Evolutionary conservation across 106 monocot genomes (phyloP), one percentile per base, ranked within the genome.

Genomic region (Dioscorea dumetorum): DNA sequence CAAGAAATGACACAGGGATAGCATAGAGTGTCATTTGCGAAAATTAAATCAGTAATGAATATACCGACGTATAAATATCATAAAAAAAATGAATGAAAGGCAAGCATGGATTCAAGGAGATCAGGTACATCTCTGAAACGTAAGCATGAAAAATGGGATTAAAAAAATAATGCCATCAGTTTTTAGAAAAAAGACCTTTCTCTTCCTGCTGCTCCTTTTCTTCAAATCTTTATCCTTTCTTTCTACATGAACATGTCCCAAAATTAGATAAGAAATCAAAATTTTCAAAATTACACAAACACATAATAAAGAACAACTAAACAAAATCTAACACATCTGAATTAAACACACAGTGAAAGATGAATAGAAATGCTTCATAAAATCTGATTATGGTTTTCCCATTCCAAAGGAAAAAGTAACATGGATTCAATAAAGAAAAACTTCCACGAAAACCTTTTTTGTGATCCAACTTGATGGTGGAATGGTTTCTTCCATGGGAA

Each of bases 401-500:
- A 41, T 41, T 41, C 41, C 41, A 6, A 8, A 10, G 41, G 10
- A 41, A 6, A 41, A 10, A 2, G 5, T 19, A 49, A 54, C 13
- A 54, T 2, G 6, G 6, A 41, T 41, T 41, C 41, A 41, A 6
- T 41, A 14, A 54, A 63, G 0, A 14, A 28, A 52, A 31, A 48
- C 51, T 22, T 48, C 28, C 31, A 49, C 18, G 8, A 12, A 31
- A 72, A 97, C 95, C 95, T 84, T 89, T 97, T 41, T 84, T 91
- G 35, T 68, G 70, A 74, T 75, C 82, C 49, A 79, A 88, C 67
- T 78, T 97, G 63, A 33, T 68, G 24, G 64, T 75, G 24, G 91
- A 86, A 72, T 86, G 80, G 63, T 97, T 97, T 82, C 88, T 86
- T 62, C 95, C 95, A 54, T 52, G 82, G 13, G 91, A 70, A 78